Percentiles rank a stretch among this genome's conserved stretches.
phyloP scores from a whole-genome alignment of 2,329 filamentous ascomycete genomes.

The Cryphonectria japonica region DNA sequence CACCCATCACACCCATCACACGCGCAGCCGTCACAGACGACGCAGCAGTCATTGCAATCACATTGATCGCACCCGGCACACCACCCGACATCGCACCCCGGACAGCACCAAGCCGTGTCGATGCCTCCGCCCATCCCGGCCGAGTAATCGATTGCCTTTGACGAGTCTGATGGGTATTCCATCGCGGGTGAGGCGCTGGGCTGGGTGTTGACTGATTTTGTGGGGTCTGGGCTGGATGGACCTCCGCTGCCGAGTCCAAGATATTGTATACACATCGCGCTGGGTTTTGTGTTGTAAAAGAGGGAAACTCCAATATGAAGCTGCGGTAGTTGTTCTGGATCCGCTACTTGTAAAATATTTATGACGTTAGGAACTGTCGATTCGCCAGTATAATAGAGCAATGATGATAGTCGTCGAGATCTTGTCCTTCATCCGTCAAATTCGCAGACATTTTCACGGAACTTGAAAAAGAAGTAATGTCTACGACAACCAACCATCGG shows the following conservation, averaged over 20 bases:
- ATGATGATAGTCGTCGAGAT: background rate
- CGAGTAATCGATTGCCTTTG: background rate
- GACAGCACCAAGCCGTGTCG: slow-evolving; percentile 3
- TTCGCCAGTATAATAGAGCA: background rate
- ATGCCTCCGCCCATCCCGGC: background rate
- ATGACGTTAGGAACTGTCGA: background rate
- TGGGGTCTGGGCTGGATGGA: background rate
- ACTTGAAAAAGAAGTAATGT: background rate
- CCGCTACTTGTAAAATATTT: background rate
- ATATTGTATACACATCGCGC: background rate
- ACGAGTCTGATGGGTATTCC: background rate
- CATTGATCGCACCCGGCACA: background rate
- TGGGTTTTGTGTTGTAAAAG: background rate
- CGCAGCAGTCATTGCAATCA: background rate
- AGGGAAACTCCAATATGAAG: background rate
- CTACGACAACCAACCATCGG: background rate
- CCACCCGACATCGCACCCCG: background rate
- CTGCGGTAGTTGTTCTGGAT: background rate
- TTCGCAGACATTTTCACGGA: background rate
- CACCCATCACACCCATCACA: background rate
- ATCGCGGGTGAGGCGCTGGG: background rate
- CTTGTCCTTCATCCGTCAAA: background rate
- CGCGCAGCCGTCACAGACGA: background rate
- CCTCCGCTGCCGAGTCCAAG: slow-evolving; percentile 1
- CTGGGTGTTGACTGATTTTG: background rate